Percentiles rank a stretch among this genome's conserved stretches.
These are phyloP conservation scores for Penicillium flavigenum DNA, from an alignment of 495 filamentous ascomycete genomes.

Conservation along the genomic window DNA sequence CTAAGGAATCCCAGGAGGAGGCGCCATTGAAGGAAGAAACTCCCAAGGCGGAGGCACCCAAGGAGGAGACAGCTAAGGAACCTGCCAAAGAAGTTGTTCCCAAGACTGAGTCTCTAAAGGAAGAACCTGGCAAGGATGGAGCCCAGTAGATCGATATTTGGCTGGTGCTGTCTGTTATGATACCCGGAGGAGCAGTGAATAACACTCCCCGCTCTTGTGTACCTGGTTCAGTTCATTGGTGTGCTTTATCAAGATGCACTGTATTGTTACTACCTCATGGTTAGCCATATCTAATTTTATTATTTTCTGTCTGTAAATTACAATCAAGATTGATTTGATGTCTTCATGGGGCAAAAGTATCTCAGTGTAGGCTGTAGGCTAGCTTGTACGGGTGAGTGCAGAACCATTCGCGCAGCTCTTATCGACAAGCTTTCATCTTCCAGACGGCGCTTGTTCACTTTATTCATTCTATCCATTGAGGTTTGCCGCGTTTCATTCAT, in stretches of 20 bases:
- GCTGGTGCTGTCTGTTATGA: slow-evolving; percentile 24
- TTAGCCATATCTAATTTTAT: background rate
- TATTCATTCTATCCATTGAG: background rate
- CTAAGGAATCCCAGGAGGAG: slow-evolving; percentile 7
- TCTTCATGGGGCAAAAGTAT: background rate
- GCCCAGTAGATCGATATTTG: slow-evolving; percentile 27
- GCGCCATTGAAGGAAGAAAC: slow-evolving; percentile 13
- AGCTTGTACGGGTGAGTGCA: slow-evolving; percentile 16
- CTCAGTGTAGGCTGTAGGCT: background rate
- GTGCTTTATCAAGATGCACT: background rate
- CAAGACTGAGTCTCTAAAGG: slow-evolving; percentile 18
- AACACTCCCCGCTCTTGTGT: slow-evolving; percentile 23
- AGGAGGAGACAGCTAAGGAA: slow-evolving; percentile 20
- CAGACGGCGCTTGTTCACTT: background rate
- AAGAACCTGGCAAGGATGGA: slow-evolving; percentile 19
- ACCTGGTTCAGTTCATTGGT: slow-evolving; percentile 9
- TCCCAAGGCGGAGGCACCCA: slow-evolving; percentile 18
- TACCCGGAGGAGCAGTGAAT: slow-evolving; percentile 30
- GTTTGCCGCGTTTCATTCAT: background rate
- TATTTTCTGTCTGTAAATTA: background rate
- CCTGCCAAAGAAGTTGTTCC: slow-evolving; percentile 17
- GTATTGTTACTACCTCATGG: slow-evolving; percentile 1
- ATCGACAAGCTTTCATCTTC: slow-evolving; percentile 22
- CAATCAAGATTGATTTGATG: background rate
- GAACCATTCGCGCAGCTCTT: slow-evolving; percentile 22